A percentile compares a stretch with the other conserved stretches of the same genome.
Evolutionary conservation across 345 rosid genomes (phyloP).

Genomic region (Gossypium sturtianum): DNA sequence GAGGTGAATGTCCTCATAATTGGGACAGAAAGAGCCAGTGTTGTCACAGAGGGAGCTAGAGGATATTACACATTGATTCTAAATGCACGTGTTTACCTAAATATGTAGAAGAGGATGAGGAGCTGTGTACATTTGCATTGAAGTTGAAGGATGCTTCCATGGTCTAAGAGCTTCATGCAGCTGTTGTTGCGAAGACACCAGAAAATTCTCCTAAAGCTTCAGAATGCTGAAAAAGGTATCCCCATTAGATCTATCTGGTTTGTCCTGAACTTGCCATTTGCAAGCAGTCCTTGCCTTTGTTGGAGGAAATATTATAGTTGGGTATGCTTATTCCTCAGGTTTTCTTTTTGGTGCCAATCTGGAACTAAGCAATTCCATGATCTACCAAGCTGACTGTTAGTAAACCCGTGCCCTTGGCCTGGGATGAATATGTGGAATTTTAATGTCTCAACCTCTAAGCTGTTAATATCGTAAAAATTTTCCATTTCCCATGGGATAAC

Average conservation of each 20-base stretch:
- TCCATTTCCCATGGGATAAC: too few relatives aligned
- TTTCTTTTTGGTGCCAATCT: conserved; percentile 9
- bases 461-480: too few relatives aligned
- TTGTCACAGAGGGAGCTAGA: conserved; percentile 69
- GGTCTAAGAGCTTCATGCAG: conserved; percentile 55
- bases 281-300: background rate
- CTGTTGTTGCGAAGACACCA: conserved; percentile 50
- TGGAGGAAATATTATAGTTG: conserved; percentile 6
- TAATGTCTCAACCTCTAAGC: too few relatives aligned
- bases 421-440: conserved; percentile 15
- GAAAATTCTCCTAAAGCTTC: conserved; percentile 72
- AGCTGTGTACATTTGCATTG: too few relatives aligned
- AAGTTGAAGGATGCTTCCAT: conserved; percentile 25
- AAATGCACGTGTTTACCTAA: conserved; percentile 81
- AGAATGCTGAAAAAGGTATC: conserved; percentile 27
- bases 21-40: conserved; percentile 56
- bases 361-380: conserved; percentile 16
- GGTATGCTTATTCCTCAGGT: conserved; percentile 8
- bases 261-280: background rate
- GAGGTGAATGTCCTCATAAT: conserved; percentile 68
- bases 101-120: conserved; percentile 44
- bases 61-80: conserved; percentile 87
- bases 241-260: conserved; percentile 6
- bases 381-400: conserved; percentile 9
- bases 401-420: conserved; percentile 7